Conservation (phyloP, 768 basidiomycete genomes). For the Tylopilus cervinicoccineus region DNA sequence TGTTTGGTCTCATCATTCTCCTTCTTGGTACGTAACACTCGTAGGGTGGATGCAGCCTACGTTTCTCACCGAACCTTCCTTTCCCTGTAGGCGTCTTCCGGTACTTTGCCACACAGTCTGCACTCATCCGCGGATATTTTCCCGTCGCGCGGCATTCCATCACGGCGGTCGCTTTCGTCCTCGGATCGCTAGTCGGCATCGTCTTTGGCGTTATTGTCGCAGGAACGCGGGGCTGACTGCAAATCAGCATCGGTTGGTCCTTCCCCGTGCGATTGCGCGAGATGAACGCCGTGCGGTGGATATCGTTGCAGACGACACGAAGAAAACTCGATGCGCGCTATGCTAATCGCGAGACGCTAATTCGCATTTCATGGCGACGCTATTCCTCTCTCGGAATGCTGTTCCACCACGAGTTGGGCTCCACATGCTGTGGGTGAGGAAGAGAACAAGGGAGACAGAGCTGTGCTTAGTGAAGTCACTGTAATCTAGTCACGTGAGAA, state of each 20-base stretch:
- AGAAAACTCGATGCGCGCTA: background rate
- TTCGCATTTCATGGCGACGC: background rate
- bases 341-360: background rate
- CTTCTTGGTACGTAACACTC: slow-evolving; percentile 37
- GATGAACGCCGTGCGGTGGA: background rate
- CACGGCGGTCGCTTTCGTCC: slow-evolving; percentile 37
- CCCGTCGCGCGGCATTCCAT: slow-evolving; percentile 49
- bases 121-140: slow-evolving; percentile 47
- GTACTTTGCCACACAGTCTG: slow-evolving; percentile 52
- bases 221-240: slow-evolving; percentile 11
- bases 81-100: slow-evolving; percentile 39
- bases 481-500: slow-evolving; percentile 12
- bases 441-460: background rate
- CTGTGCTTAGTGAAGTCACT: slow-evolving; percentile 6
- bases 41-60: background rate
- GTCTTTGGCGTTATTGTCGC: slow-evolving; percentile 42
- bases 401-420: background rate
- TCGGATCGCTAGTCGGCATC: slow-evolving; percentile 39
- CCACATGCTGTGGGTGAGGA: background rate
- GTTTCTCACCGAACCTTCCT: background rate
- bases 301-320: background rate
- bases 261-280: background rate
- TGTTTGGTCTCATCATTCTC: slow-evolving; percentile 46
- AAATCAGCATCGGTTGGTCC: background rate
- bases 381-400: background rate